Conservation (phyloP, 2,329 filamentous ascomycete genomes). For the Exophiala sp. region DNA sequence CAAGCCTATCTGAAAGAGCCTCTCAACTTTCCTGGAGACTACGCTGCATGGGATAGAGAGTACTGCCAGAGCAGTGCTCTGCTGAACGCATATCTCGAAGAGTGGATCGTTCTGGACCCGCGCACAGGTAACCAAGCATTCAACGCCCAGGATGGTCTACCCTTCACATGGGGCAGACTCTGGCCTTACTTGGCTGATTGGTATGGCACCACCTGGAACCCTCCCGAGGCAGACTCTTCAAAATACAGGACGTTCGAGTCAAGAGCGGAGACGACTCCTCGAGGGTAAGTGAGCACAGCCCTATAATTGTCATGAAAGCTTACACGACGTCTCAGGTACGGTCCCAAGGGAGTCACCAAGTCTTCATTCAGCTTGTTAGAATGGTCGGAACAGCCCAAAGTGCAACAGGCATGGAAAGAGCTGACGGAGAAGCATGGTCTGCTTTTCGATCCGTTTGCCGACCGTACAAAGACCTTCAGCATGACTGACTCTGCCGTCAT, state of each 20-base stretch:
- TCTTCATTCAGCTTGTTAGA: slow-evolving; percentile 41
- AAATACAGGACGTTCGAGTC: slow-evolving; percentile 25
- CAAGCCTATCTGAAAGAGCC: slow-evolving; percentile 40
- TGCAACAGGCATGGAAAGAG: slow-evolving; percentile 45
- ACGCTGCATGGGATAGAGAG: slow-evolving; percentile 42
- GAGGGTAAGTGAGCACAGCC: background rate
- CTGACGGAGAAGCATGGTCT: slow-evolving; percentile 41
- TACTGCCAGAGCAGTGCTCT: slow-evolving; percentile 34
- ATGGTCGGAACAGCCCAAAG: slow-evolving; percentile 45
- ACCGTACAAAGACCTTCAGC: slow-evolving; percentile 3
- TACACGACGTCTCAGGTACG: slow-evolving; percentile 36
- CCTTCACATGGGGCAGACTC: slow-evolving; percentile 47
- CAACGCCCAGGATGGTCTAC: slow-evolving; percentile 46
- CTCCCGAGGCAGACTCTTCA: slow-evolving; percentile 27
- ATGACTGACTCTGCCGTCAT: slow-evolving; percentile 8
- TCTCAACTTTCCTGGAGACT: slow-evolving; percentile 45
- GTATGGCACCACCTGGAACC: slow-evolving; percentile 39
- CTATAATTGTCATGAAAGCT: background rate
- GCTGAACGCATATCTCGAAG: slow-evolving; percentile 48
- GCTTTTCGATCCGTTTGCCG: slow-evolving; percentile 13
- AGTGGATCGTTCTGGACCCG: slow-evolving; percentile 48
- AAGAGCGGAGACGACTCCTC: slow-evolving; percentile 1
- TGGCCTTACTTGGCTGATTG: slow-evolving; percentile 47
- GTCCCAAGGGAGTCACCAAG: slow-evolving; percentile 38
- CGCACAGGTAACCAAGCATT: slow-evolving; percentile 45